Base-by-base conservation (phyloP, 495 filamentous ascomycete genomes). In the Penicillium turbatum region DNA sequence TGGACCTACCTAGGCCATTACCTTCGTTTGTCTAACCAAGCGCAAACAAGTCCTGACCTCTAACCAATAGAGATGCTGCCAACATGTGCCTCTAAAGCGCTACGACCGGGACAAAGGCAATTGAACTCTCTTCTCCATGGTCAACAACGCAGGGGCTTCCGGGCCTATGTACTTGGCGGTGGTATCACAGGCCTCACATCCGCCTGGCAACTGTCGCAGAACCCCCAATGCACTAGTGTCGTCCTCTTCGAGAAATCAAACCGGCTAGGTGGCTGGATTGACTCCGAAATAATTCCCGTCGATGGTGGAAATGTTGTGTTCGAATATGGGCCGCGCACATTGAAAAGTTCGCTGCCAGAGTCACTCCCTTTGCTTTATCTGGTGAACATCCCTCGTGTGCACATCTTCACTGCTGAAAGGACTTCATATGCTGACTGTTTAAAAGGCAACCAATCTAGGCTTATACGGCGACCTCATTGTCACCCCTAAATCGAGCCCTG, bases 121-220 rank as follows among this genome's bases (percentile, higher is more conserved):
- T 57, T 61, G 48, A 39, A 45, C 8, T 54, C 61, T 37, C 31
- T 45, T 19, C 41, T 58, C 41, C 62, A 61, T 32, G 55, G 27
- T 17, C 53, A 58, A 35, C 36, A 53, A 41, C 63, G 62, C 59
- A 24, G 21, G 4, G 21, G 51, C 66, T 15, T 73, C 74, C 55
- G 65, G 58, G 80, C 87, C 55, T 91, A 88, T 34, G 78, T 96
- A 15, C 69, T 96, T 12, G 93, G 95, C 32, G 92, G 84, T 49
- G 95, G 95, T 45, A 88, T 99, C 62, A 93, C 92, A 13, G 95
- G 95, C 32, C 81, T 99, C 45, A 82, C 88, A 26, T 79, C 83
- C 31, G 92, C 92, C 16, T 89, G 85, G 71, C 88, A 85, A 65
- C 71, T 96, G 13, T 64, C 81, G 6, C 80, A 80, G 39, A 67